These are phyloP conservation scores for Singerocomus inundabilis DNA, from an alignment of 1,284 basidiomycete genomes.

Conservation along the genomic window DNA sequence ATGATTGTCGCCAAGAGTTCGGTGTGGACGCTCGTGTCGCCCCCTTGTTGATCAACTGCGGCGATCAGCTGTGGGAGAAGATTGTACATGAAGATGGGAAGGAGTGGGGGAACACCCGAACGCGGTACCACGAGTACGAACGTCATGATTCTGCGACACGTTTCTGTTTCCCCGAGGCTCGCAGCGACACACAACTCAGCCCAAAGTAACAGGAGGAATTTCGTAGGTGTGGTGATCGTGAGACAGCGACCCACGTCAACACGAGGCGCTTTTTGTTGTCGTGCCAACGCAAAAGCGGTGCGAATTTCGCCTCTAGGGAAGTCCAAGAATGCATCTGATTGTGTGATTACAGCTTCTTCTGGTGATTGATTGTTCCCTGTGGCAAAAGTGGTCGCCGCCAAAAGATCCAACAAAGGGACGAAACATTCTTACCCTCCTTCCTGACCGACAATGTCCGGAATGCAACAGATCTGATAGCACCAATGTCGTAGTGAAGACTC, in stretches of 20 bases:
- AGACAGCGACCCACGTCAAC: conserved; percentile 66
- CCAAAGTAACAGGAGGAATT: conserved; percentile 66
- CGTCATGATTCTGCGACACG: conserved; percentile 57
- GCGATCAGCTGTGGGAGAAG: conserved; percentile 59
- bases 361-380: conserved; percentile 17
- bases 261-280: conserved; percentile 56
- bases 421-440: conserved; percentile 29
- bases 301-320: conserved; percentile 54
- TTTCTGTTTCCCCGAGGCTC: conserved; percentile 55
- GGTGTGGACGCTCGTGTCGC: conserved; percentile 53
- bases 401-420: background rate
- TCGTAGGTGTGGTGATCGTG: conserved; percentile 49
- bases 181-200: conserved; percentile 51
- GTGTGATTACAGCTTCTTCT: conserved; percentile 16
- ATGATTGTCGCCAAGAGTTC: conserved; percentile 63
- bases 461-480: conserved; percentile 44
- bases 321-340: conserved; percentile 38
- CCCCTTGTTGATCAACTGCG: conserved; percentile 50
- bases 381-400: conserved; percentile 2
- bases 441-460: conserved; percentile 43
- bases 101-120: conserved; percentile 53
- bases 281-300: conserved; percentile 50
- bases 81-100: conserved; percentile 69
- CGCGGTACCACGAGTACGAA: conserved; percentile 63
- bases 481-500: conserved; percentile 38